phyloP scores from a whole-genome alignment of 176 grass and related monocot genomes.

The Musa beccarii region DNA sequence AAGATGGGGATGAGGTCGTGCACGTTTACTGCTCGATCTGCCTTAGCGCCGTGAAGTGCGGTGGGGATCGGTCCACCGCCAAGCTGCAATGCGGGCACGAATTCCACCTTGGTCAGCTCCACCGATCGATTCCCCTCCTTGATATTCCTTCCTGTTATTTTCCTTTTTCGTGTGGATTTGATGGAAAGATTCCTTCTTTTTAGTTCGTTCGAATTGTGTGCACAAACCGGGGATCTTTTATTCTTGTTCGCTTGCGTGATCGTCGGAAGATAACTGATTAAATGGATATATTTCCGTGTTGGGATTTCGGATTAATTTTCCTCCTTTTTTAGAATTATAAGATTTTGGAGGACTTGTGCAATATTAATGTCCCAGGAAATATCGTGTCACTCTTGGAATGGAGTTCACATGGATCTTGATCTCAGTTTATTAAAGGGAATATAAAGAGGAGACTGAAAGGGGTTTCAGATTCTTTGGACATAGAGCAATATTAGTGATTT shows the following conservation, averaged over 20 bases:
- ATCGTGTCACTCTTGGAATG: no score
- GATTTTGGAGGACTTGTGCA: no score
- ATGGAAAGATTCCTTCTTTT: background rate
- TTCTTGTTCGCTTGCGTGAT: background rate
- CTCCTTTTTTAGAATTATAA: no score
- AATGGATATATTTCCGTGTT: background rate
- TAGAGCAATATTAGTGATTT: no score
- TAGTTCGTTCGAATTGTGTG: background rate
- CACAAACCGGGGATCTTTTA: background rate
- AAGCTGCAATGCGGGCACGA: slow-evolving; percentile 87
- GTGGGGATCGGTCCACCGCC: slow-evolving; percentile 68
- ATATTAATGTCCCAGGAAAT: no score
- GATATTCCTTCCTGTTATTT: background rate
- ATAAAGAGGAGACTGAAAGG: no score
- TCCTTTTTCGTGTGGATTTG: background rate
- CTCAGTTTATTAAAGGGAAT: no score
- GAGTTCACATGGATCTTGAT: no score
- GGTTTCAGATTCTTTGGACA: no score
- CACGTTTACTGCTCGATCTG: slow-evolving; percentile 73
- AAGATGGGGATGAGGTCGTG: slow-evolving; percentile 29
- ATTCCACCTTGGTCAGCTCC: slow-evolving; percentile 69
- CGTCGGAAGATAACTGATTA: background rate
- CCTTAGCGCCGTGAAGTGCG: slow-evolving; percentile 44
- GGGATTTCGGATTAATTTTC: no score
- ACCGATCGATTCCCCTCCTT: background rate